phyloP scores from a whole-genome alignment of 1,284 basidiomycete genomes.

The Xerocomus minutiporus region DNA sequence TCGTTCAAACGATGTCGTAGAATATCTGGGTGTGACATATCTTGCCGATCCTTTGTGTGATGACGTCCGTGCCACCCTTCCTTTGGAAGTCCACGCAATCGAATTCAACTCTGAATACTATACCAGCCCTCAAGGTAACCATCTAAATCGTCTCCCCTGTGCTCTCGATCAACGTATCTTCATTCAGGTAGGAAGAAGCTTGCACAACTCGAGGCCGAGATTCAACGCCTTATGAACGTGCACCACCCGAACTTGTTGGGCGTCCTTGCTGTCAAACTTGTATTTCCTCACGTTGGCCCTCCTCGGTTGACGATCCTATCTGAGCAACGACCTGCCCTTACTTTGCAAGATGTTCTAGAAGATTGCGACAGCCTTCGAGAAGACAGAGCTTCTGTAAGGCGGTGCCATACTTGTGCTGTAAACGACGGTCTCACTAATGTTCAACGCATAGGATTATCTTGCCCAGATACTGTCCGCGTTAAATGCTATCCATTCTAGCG shows the following conservation, averaged over 20 bases:
- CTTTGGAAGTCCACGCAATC: slow-evolving; percentile 63
- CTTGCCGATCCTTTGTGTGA: slow-evolving; percentile 70
- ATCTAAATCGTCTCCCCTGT: neutral
- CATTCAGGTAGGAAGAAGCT: slow-evolving; percentile 57
- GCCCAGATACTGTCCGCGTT: slow-evolving; percentile 64
- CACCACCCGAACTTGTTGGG: slow-evolving; percentile 59
- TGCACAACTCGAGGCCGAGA: slow-evolving; percentile 58
- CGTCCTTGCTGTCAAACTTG: slow-evolving; percentile 61
- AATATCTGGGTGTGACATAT: slow-evolving; percentile 59
- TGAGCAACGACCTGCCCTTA: slow-evolving; percentile 61
- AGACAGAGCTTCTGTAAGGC: slow-evolving; percentile 54
- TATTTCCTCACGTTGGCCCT: slow-evolving; percentile 44
- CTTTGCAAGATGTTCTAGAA: slow-evolving; percentile 62
- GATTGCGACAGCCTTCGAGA: slow-evolving; percentile 64
- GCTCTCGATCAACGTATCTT: neutral
- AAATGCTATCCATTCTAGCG: slow-evolving; percentile 56
- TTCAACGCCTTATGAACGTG: slow-evolving; percentile 54
- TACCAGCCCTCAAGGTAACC: slow-evolving; percentile 52
- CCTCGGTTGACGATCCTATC: slow-evolving; percentile 58
- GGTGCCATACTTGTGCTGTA: slow-evolving; percentile 11
- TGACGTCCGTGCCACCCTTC: slow-evolving; percentile 48
- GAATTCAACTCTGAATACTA: slow-evolving; percentile 67
- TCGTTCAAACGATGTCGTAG: slow-evolving; percentile 33
- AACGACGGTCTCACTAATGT: neutral
- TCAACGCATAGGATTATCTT: slow-evolving; percentile 56